Conservation (phyloP, 805 yeast genomes). For the Metschnikowia arizonensis region DNA sequence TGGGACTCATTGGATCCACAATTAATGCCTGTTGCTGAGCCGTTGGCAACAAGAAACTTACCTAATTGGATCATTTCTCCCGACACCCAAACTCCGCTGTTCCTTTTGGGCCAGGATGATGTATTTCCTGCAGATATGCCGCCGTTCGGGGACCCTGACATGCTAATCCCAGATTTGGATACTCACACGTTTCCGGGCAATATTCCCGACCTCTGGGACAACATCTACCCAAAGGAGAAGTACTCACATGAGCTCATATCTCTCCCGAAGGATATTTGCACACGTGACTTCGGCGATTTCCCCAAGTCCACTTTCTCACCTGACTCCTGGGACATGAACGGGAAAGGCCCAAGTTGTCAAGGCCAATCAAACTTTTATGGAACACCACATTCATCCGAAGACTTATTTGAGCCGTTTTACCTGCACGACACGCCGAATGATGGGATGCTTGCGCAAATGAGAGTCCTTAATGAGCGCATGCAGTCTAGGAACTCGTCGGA, state of each 20-base stretch:
- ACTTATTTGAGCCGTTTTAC: neutral
- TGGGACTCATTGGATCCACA: conserved; percentile 5
- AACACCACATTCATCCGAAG: neutral
- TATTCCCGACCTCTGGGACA: conserved; percentile 1
- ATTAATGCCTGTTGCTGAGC: neutral
- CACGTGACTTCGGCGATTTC: neutral
- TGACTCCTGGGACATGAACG: neutral
- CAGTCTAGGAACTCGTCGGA: neutral
- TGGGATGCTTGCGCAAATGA: neutral
- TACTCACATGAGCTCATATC: neutral
- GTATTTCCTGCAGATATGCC: neutral
- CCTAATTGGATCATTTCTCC: neutral
- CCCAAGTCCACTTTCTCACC: neutral
- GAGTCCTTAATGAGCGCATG: neutral
- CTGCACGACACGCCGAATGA: conserved; percentile 1
- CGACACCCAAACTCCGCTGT: neutral
- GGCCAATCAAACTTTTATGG: neutral
- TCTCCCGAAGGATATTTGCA: neutral
- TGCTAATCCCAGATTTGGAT: neutral
- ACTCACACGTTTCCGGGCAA: neutral
- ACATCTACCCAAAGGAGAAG: neutral
- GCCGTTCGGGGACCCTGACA: neutral
- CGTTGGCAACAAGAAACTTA: neutral
- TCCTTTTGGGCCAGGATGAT: neutral
- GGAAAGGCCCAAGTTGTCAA: neutral